Evolutionary conservation across 306 rosid species (phyloP).

Genomic region (Neltuma alba): DNA sequence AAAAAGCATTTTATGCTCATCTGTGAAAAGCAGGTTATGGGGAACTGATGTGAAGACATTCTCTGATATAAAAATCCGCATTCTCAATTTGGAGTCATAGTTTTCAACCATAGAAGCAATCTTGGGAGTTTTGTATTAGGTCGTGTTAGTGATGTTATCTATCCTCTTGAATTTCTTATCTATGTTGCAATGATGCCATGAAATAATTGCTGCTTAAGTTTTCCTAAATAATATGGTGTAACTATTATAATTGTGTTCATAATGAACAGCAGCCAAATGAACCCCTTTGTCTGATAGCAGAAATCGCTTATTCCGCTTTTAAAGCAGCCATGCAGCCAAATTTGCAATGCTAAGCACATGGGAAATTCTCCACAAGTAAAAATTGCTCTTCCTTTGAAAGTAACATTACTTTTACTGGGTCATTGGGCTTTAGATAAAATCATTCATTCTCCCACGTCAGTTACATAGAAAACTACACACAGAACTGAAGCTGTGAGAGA

Average conservation of each 20-base stretch:
- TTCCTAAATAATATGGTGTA: conserved; percentile 24
- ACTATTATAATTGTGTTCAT: neutral
- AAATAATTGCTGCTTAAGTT: conserved; percentile 8
- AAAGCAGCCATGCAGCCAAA: neutral
- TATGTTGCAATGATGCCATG: neutral
- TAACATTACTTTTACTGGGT: neutral
- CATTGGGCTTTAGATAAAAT: neutral
- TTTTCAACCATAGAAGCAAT: neutral
- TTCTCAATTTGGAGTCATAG: conserved; percentile 45
- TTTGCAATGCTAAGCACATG: neutral
- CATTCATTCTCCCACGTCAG: neutral
- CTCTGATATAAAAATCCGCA: conserved; percentile 55
- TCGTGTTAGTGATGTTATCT: neutral
- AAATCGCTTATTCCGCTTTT: neutral
- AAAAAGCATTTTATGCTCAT: conserved; percentile 11
- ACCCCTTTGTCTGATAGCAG: neutral
- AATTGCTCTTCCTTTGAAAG: neutral
- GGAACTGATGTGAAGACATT: conserved; percentile 84
- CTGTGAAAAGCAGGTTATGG: conserved; percentile 73
- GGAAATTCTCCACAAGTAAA: neutral
- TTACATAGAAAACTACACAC: neutral
- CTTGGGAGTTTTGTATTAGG: neutral
- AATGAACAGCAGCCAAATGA: neutral
- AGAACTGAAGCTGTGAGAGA: neutral
- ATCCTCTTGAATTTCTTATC: neutral